Evolutionary conservation across 495 filamentous ascomycete species (phyloP), one percentile per base, ranked within the genome.

Genomic region (Tuber calosporum): DNA sequence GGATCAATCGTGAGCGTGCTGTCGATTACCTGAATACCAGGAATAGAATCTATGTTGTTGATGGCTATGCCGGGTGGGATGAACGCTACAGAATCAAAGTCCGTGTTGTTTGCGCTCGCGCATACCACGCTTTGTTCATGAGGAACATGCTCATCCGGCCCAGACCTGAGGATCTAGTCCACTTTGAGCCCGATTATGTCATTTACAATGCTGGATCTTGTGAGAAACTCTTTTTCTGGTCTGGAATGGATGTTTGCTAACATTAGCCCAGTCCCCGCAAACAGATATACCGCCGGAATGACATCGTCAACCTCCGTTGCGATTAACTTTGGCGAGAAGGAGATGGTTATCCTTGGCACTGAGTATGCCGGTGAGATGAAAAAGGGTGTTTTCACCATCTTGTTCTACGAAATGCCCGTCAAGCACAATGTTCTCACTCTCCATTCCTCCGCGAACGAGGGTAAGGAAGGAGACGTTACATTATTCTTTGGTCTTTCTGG

Each of bases 291-390:
- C 74, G 91, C 92, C 82, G 94, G 95, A 79, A 99, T 99, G 95
- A 98, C 95, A 82, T 98, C 95, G 4, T 89, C 90, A 67, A 94
- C 92, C 26, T 93, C 92, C 13, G 92, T 94, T 38, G 89, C 92
- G 72, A 90, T 94, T 84, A 94, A 94, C 85, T 93, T 94, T 76
- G 89, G 89, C 79, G 92, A 93, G 80, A 92, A 92, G 87, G 92
- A 94, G 86, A 90, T 99, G 95, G 95, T 99, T 79, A 98, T 99
- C 84, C 89, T 99, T 69, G 95, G 95, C 82, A 98, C 95, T 53
- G 95, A 99, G 87, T 99, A 99, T 83, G 95, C 95, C 74, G 95
- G 95, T 81, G 94, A 97, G 88, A 99, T 99, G 95, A 99, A 98
- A 89, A 98, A 98, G 89, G 96, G 95, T 83, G 87, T 99, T 85